These are phyloP conservation scores for Podospora appendiculata DNA, from an alignment of 495 filamentous ascomycete species.

Conservation along the genomic window DNA sequence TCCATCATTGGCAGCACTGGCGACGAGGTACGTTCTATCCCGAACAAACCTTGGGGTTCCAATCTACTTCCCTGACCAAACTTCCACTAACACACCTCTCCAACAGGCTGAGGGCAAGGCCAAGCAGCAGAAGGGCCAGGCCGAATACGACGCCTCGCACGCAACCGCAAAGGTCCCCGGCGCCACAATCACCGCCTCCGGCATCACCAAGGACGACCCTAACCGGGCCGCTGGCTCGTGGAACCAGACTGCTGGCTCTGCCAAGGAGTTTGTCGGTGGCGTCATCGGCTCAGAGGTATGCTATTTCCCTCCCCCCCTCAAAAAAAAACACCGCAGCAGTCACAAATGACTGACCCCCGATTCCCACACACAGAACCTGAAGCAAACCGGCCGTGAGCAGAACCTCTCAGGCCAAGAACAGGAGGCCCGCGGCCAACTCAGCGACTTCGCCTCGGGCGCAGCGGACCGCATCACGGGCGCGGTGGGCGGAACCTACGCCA, in stretches of 20 bases:
- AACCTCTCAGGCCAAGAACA: conserved; percentile 72
- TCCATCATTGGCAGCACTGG: conserved; percentile 63
- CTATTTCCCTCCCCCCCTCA: neutral
- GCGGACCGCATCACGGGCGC: conserved; percentile 65
- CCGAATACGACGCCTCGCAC: conserved; percentile 63
- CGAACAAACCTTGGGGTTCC: neutral
- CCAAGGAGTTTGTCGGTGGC: conserved; percentile 76
- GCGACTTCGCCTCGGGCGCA: conserved; percentile 64
- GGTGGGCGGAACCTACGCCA: conserved; percentile 60
- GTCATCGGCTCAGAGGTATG: conserved; percentile 62
- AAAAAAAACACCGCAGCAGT: neutral
- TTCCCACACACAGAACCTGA: conserved; percentile 41
- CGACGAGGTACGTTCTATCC: conserved; percentile 37
- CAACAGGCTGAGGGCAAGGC: conserved; percentile 41
- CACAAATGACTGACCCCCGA: neutral
- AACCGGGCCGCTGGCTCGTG: conserved; percentile 65
- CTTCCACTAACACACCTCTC: neutral
- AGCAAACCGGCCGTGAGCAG: conserved; percentile 65
- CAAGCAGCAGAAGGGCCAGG: conserved; percentile 52
- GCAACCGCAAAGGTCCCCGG: conserved; percentile 64
- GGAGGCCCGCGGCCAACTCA: conserved; percentile 79
- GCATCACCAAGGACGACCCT: conserved; percentile 63
- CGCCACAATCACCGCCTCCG: conserved; percentile 58
- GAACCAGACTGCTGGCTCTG: conserved; percentile 81
- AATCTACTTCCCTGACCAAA: neutral